Evolutionary conservation across 148 eudicot genomes (phyloP).

Genomic region (Arbutus unedo): DNA sequence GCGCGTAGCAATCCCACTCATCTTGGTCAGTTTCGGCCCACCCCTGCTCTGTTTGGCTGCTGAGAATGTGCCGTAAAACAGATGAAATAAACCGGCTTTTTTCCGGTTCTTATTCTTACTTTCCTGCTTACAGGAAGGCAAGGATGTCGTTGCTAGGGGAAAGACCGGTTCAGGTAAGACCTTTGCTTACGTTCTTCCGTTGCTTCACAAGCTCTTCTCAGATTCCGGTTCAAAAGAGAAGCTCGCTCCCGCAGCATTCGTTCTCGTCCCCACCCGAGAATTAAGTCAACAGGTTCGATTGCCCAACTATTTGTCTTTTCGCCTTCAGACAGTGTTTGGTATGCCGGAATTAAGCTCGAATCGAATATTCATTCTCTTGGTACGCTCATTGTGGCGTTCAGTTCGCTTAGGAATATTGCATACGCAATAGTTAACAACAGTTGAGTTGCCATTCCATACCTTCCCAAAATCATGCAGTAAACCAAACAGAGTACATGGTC

Average conservation of each 20-base stretch:
- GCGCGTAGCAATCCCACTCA: constrained; percentile 47
- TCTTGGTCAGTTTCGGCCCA: constrained; percentile 43
- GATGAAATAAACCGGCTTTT: not conserved
- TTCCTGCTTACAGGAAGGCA: constrained; percentile 58
- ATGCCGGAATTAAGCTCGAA: not conserved
- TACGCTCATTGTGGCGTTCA: not conserved
- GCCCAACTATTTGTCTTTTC: not conserved
- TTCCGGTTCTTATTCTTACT: not conserved
- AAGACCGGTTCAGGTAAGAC: constrained; percentile 98
- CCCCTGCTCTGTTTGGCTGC: not conserved
- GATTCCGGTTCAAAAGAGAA: constrained; percentile 37
- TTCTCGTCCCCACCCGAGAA: constrained; percentile 85
- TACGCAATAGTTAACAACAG: not conserved
- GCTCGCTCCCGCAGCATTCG: constrained; percentile 49
- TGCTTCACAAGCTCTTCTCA: constrained; percentile 79
- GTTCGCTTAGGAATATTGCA: not conserved
- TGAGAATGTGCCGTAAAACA: not conserved
- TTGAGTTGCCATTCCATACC: not conserved
- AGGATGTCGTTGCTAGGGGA: constrained; percentile 92
- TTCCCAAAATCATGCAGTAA: not conserved
- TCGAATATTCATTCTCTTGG: not conserved
- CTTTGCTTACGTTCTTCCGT: constrained; percentile 81
- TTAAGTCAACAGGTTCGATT: constrained; percentile 68
- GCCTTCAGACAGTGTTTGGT: not conserved
- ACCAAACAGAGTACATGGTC: not conserved